Conservation (phyloP, 495 filamentous ascomycete genomes). For the Talaromyces wortmannii region DNA sequence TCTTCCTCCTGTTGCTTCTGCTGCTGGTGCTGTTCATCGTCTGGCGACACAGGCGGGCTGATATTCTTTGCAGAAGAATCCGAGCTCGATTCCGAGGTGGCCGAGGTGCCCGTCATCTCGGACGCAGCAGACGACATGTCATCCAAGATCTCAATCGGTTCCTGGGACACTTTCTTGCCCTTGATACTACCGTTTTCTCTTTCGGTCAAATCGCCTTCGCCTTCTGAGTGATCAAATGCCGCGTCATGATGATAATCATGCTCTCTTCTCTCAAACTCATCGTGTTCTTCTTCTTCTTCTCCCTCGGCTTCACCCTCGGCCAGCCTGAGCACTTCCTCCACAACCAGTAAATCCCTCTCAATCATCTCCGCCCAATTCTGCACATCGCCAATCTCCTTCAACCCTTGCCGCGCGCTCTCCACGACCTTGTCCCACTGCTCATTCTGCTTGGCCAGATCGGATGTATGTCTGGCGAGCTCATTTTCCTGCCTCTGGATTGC, state of each 20-base stretch:
- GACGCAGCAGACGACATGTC: slow-evolving; percentile 2
- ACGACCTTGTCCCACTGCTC: slow-evolving; percentile 62
- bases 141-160: slow-evolving; percentile 1
- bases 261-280: neutral
- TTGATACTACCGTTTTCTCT: neutral
- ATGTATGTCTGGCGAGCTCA: slow-evolving; percentile 58
- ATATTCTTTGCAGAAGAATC: neutral
- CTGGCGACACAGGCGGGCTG: neutral
- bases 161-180: slow-evolving; percentile 1
- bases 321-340: slow-evolving; percentile 79
- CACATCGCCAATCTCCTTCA: slow-evolving; percentile 93
- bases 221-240: neutral
- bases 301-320: slow-evolving; percentile 31
- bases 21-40: neutral
- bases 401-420: slow-evolving; percentile 56
- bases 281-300: neutral
- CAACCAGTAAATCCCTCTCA: slow-evolving; percentile 79
- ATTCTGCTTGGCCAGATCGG: slow-evolving; percentile 62
- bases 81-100: neutral
- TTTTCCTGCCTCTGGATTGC: slow-evolving; percentile 67
- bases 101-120: slow-evolving; percentile 3
- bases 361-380: slow-evolving; percentile 98
- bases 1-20: neutral
- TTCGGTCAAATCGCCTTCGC: neutral
- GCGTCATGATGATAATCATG: neutral